Percentiles rank a stretch among this genome's conserved stretches.
phyloP scores from a whole-genome alignment of 352 stramenopile genomes.

The Phytophthora agathidicida region DNA sequence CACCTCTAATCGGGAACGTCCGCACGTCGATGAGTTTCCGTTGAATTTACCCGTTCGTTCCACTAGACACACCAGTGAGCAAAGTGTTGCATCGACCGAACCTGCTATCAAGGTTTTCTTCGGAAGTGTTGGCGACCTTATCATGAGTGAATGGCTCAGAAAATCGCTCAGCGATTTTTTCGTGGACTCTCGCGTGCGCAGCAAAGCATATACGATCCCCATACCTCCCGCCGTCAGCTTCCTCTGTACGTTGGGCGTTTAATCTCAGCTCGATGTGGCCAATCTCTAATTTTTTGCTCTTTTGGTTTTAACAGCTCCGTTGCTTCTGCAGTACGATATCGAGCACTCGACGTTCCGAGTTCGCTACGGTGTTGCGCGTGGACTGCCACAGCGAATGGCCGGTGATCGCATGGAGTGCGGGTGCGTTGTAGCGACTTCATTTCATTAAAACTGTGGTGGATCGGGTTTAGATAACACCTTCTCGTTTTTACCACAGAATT shows the following conservation, averaged over 20 bases:
- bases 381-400: conserved; percentile 16
- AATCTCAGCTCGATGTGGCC: neutral
- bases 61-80: neutral
- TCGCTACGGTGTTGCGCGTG: conserved; percentile 1
- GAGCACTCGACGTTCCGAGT: conserved; percentile 10
- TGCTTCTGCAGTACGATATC: conserved; percentile 27
- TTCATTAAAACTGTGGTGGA: neutral
- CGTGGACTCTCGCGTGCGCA: neutral
- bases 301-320: conserved; percentile 1
- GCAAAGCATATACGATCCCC: conserved; percentile 15
- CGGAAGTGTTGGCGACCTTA: conserved; percentile 19
- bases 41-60: conserved; percentile 5
- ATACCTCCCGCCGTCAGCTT: conserved; percentile 13
- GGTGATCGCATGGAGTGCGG: conserved; percentile 36
- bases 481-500: conserved; percentile 8
- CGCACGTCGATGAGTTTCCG: neutral
- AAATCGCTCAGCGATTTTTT: conserved; percentile 22
- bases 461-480: neutral
- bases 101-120: conserved; percentile 18
- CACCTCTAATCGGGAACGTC: neutral
- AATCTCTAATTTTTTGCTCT: conserved; percentile 3
- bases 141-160: conserved; percentile 31
- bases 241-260: conserved; percentile 2
- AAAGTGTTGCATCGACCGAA: neutral
- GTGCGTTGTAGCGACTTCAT: conserved; percentile 3